phyloP scores from a whole-genome alignment of 2,329 filamentous ascomycete genomes.

The Penicillium sp. region DNA sequence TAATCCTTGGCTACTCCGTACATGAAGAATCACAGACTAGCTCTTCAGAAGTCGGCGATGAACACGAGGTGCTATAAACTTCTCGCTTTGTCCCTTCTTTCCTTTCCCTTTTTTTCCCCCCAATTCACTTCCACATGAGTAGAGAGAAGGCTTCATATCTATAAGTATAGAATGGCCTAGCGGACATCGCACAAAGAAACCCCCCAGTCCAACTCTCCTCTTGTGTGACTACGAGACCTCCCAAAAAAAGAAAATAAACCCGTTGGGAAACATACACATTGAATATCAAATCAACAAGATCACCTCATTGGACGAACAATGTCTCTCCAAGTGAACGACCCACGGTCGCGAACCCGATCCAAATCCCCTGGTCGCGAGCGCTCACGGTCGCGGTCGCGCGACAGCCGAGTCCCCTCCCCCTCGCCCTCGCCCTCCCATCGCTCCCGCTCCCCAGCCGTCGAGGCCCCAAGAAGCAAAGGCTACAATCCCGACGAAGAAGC shows the following conservation, averaged over 20 bases:
- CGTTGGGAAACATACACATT: neutral
- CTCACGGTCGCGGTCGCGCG: constrained; percentile 46
- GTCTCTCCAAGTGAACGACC: constrained; percentile 42
- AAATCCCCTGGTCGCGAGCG: constrained; percentile 47
- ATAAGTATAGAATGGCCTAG: neutral
- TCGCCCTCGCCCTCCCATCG: constrained; percentile 22
- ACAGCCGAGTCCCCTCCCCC: constrained; percentile 35
- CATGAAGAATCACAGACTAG: neutral
- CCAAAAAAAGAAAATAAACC: neutral
- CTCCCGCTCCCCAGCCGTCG: constrained; percentile 26
- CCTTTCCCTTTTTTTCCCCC: neutral
- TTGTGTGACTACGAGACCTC: neutral
- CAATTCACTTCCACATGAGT: neutral
- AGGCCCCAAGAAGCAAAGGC: constrained; percentile 10
- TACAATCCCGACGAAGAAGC: constrained; percentile 21
- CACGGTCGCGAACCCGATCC: constrained; percentile 45
- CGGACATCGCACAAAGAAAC: neutral
- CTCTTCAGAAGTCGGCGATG: neutral
- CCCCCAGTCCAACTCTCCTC: neutral
- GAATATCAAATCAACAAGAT: neutral
- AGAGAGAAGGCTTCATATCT: neutral
- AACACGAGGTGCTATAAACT: neutral
- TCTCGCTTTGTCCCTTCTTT: neutral
- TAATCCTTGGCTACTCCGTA: neutral
- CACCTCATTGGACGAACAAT: constrained; percentile 20